Evolutionary conservation across 2,329 filamentous ascomycete species (phyloP), one percentile per base, ranked within the genome.

Genomic region (Colletotrichum sp.): DNA sequence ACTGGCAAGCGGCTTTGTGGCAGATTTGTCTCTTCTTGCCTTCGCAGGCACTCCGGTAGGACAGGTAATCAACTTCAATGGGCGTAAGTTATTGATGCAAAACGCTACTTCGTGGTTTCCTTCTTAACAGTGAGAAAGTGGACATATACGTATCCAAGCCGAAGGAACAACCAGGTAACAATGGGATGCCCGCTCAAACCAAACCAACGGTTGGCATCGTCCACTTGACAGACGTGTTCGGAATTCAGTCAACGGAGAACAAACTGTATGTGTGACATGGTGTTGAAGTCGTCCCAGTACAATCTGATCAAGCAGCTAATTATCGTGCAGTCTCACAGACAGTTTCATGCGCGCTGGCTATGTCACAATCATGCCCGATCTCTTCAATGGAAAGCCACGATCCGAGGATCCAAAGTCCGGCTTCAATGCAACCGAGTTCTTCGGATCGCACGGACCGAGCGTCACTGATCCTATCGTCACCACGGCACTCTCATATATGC

Each of bases 281-380:
- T 1, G 1, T 8, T 3, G 0, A 16, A 15, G 28, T 62, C 16
- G 8, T 6, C 6, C 8, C 13, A 8, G 13, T 32, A 16, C 4
- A 18, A n/a, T 68, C 9, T 34, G 12, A 9, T 36, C 7, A 12
- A 18, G 7, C 2, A 30, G 10, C 30, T 21, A 18, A 12, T 16
- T 8, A 4, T 21, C 0, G 2, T 4, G 9, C 30, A 83, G 81
- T 2, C 81, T 94, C 74, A 93, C 92, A 79, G 93, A 95, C 85
- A 89, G 91, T 79, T 93, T 91, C 83, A 93, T 93, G 63, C 88
- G 89, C 75, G 92, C 92, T 78, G 93, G 93, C 79, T 95, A 94
- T 84, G 87, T 93, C 64, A 89, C 90, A 73, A 85, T 93, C 63
- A 88, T 93, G 74, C 93, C 93, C 2, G 93, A 95, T 82, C 86